Conservation (phyloP, 371 early-diverging fungal genomes). For the Blastocladiella emersonii region DNA sequence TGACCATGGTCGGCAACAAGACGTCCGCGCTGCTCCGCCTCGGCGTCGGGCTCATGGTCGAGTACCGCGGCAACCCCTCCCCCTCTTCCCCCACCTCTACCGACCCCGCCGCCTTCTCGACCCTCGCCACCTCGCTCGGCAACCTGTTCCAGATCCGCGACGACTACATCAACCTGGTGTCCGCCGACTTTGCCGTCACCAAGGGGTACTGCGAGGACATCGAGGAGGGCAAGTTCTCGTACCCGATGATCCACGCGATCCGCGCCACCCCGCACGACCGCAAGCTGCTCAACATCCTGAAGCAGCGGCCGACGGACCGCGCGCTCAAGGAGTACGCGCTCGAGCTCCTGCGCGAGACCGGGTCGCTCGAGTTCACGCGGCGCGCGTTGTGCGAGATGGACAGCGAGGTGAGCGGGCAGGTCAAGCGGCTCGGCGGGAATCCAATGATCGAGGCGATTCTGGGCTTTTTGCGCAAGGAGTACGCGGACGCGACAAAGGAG, state of each 20-base stretch:
- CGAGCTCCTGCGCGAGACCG: conserved; percentile 52
- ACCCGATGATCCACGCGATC: conserved; percentile 81
- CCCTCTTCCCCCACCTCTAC: background rate
- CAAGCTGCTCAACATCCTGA: conserved; percentile 64
- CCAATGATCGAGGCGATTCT: too few relatives aligned
- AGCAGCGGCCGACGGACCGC: conserved; percentile 60
- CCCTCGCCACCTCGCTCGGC: conserved; percentile 38
- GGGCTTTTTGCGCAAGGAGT: too few relatives aligned
- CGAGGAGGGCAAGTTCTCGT: conserved; percentile 96
- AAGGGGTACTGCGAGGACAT: conserved; percentile 96
- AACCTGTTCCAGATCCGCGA: conserved; percentile 91
- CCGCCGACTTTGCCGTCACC: conserved; percentile 35
- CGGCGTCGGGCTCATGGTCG: conserved; percentile 80
- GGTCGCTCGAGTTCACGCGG: conserved; percentile 68
- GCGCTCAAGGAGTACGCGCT: conserved; percentile 81
- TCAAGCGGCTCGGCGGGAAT: too few relatives aligned
- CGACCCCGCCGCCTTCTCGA: background rate
- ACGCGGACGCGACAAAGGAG: too few relatives aligned
- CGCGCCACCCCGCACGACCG: conserved; percentile 40
- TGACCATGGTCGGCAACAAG: conserved; percentile 84
- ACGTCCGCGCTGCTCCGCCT: conserved; percentile 90
- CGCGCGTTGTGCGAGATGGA: too few relatives aligned
- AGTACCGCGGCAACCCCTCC: background rate
- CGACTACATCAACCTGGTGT: conserved; percentile 68
- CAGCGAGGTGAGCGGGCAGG: too few relatives aligned